These are phyloP conservation scores for Vigna trinervia DNA, from an alignment of 306 rosid species.

Conservation along the genomic window DNA sequence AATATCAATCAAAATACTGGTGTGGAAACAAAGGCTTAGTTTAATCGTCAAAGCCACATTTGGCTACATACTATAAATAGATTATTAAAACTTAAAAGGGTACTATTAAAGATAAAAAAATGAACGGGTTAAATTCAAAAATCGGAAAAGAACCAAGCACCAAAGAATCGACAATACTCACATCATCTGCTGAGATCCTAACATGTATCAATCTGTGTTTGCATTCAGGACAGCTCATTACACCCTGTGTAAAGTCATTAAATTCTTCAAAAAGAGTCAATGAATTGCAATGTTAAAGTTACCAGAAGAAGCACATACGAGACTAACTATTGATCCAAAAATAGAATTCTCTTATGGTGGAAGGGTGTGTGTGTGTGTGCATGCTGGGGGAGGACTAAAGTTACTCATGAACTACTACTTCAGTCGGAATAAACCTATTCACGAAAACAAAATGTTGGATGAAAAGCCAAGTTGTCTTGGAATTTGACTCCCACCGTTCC, in stretches of 20 bases:
- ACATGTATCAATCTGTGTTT: constrained; percentile 78
- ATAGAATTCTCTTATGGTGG: neutral
- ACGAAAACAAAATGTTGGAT: constrained; percentile 21
- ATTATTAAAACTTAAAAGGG: constrained; percentile 20
- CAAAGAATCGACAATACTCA: constrained; percentile 55
- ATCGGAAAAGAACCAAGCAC: constrained; percentile 9
- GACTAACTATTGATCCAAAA: constrained; percentile 29
- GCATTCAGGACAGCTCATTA: constrained; percentile 94
- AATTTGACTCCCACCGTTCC: constrained; percentile 75
- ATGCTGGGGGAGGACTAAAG: neutral
- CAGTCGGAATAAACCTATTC: constrained; percentile 10
- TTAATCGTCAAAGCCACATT: neutral
- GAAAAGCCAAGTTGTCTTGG: constrained; percentile 22
- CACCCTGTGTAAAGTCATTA: constrained; percentile 76
- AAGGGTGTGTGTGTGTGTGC: too few species aligned
- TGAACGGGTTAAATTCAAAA: constrained; percentile 29
- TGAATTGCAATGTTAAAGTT: constrained; percentile 40
- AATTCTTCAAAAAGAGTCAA: constrained; percentile 40
- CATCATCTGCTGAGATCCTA: constrained; percentile 92
- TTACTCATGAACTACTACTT: constrained; percentile 13
- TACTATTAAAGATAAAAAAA: constrained; percentile 25
- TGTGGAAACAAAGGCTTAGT: neutral
- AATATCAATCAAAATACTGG: neutral
- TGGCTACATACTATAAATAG: neutral
- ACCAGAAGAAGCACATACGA: constrained; percentile 18